phyloP scores from a whole-genome alignment of 345 rosid species.

The Boechera retrofracta region DNA sequence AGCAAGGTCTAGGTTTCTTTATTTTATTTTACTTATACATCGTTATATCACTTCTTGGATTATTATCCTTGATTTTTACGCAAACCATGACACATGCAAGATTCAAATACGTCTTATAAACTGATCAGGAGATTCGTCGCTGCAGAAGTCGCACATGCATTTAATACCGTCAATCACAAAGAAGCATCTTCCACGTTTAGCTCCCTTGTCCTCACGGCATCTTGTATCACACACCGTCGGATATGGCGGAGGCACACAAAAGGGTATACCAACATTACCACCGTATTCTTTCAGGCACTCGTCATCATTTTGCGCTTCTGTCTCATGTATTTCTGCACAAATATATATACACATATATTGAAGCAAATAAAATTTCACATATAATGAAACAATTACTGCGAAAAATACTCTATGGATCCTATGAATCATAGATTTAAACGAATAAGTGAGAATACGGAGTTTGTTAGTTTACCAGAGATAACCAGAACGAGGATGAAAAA shows the following conservation, averaged over 20 bases:
- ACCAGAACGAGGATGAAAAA: slow-evolving; percentile 24
- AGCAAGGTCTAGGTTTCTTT: not conserved
- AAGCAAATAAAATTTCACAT: not conserved
- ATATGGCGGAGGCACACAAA: slow-evolving; percentile 15
- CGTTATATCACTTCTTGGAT: not conserved
- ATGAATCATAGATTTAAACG: not conserved
- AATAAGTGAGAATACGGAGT: not conserved
- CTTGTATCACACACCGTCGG: slow-evolving; percentile 3
- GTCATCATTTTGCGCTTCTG: slow-evolving; percentile 6
- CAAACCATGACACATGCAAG: slow-evolving; percentile 14
- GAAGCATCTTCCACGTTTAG: slow-evolving; percentile 35
- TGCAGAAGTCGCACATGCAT: slow-evolving; percentile 39
- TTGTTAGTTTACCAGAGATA: slow-evolving; percentile 27
- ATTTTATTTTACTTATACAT: not conserved
- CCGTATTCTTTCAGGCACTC: slow-evolving; percentile 39
- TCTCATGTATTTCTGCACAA: slow-evolving; percentile 28
- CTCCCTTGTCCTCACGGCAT: slow-evolving; percentile 1
- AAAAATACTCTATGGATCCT: not conserved
- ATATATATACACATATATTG: not conserved
- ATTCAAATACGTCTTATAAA: not conserved
- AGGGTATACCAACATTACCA: slow-evolving; percentile 19
- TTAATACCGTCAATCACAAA: not conserved
- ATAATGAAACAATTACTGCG: no score
- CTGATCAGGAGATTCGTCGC: not conserved
- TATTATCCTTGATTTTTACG: not conserved